These are phyloP conservation scores for Sonneratia caseolaris DNA, from an alignment of 345 rosid species.

Conservation along the genomic window DNA sequence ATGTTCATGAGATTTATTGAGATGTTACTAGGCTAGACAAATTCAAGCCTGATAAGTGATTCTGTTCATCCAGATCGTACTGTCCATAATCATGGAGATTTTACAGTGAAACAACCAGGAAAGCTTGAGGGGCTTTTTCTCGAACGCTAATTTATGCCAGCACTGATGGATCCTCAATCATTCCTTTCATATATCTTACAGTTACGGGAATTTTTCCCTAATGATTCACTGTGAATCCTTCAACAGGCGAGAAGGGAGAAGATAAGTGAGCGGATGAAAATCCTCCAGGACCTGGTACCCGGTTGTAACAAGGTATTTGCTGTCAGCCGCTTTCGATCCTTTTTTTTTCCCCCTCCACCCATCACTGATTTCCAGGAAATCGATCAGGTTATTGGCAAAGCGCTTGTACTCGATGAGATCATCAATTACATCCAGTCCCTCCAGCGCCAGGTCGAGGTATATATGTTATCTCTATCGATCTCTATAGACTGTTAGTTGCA, in stretches of 20 bases:
- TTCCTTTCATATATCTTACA: not conserved
- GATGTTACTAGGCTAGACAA: not conserved
- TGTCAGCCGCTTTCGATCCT: not conserved
- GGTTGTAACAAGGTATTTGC: conserved; percentile 74
- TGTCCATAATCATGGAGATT: not conserved
- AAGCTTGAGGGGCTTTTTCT: not conserved
- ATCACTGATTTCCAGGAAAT: not conserved
- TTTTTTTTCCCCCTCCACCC: not conserved
- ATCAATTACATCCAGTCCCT: conserved; percentile 85
- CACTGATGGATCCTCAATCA: not conserved
- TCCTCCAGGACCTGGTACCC: conserved; percentile 86
- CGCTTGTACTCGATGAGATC: conserved; percentile 83
- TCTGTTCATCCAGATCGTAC: not conserved
- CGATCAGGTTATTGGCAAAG: conserved; percentile 79
- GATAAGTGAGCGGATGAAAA: conserved; percentile 86
- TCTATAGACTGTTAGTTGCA: not conserved
- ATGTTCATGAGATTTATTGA: not conserved
- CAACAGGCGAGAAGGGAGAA: conserved; percentile 88
- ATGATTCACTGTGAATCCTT: conserved; percentile 16
- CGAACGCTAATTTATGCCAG: too few relatives aligned
- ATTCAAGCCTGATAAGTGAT: not conserved
- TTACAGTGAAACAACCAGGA: not conserved
- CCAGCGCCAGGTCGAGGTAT: conserved; percentile 87
- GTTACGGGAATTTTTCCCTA: not conserved
- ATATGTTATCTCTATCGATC: conserved; percentile 2